Evolutionary conservation across 495 filamentous ascomycete species (phyloP).

Genomic region (Penicillium salamii): DNA sequence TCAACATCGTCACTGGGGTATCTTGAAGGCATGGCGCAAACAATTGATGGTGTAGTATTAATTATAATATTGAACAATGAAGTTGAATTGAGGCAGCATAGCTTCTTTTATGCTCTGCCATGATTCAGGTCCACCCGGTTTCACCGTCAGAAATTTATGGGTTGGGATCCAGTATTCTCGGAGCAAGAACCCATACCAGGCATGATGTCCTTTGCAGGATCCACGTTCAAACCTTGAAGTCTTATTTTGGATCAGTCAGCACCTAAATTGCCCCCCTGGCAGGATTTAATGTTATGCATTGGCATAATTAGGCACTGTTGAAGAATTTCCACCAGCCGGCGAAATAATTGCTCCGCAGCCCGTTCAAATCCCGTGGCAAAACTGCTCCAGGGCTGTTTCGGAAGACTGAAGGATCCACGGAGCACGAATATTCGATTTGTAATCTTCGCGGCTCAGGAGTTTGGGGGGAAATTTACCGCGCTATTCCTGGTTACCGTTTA

Average conservation of each 20-base stretch:
- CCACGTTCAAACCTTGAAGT: not conserved
- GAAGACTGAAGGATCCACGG: too few species aligned
- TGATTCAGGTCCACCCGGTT: not conserved
- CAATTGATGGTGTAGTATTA: not conserved
- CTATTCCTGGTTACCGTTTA: too few species aligned
- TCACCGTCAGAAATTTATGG: not conserved
- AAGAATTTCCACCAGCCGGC: not conserved
- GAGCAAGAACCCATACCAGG: not conserved
- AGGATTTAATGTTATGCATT: not conserved
- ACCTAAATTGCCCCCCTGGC: not conserved
- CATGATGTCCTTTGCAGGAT: not conserved
- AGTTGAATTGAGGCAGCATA: not conserved
- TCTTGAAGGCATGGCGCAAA: not conserved
- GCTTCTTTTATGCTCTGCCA: not conserved
- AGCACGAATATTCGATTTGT: too few species aligned
- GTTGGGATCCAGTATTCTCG: not conserved
- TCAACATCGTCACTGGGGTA: constrained; percentile 32
- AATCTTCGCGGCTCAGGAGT: too few species aligned
- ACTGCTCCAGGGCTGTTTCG: too few species aligned
- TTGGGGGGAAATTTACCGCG: too few species aligned
- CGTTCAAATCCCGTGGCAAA: not conserved
- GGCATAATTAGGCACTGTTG: not conserved
- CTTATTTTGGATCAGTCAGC: not conserved
- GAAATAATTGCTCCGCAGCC: not conserved
- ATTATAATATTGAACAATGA: not conserved